Evolutionary conservation across 139 green algal species (phyloP).

Genomic region (Coelastrella sp.): DNA sequence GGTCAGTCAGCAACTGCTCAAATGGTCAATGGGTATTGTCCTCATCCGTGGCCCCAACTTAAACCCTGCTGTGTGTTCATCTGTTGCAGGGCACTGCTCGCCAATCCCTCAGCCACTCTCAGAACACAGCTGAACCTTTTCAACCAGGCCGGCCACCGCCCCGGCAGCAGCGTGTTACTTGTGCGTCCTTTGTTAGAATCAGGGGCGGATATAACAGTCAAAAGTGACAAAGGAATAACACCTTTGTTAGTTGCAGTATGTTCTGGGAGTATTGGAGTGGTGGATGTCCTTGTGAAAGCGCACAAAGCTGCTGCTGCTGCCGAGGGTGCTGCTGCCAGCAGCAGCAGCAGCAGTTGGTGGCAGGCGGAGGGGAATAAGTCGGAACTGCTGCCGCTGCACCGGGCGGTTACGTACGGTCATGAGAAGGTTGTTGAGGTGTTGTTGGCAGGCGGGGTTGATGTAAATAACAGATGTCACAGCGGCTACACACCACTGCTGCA

Average conservation of each 20-base stretch:
- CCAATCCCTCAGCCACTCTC: background rate
- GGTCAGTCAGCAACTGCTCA: background rate
- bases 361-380: background rate
- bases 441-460: background rate
- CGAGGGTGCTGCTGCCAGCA: background rate
- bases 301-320: background rate
- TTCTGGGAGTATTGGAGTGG: background rate
- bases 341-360: background rate
- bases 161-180: too few species aligned
- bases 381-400: constrained; percentile 22
- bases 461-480: background rate
- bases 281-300: background rate
- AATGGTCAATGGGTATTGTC: background rate
- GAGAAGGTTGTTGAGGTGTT: background rate
- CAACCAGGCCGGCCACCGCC: background rate
- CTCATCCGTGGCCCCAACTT: background rate
- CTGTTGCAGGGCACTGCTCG: background rate
- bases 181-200: background rate
- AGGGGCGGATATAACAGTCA: background rate
- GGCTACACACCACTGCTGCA: constrained; percentile 11
- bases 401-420: background rate
- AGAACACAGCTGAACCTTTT: background rate
- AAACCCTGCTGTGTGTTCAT: too few species aligned
- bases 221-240: background rate
- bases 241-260: background rate